Evolutionary conservation across 257 asterid genomes (phyloP), one percentile per base, ranked within the genome.

Genomic region (Ehretia macrophylla): DNA sequence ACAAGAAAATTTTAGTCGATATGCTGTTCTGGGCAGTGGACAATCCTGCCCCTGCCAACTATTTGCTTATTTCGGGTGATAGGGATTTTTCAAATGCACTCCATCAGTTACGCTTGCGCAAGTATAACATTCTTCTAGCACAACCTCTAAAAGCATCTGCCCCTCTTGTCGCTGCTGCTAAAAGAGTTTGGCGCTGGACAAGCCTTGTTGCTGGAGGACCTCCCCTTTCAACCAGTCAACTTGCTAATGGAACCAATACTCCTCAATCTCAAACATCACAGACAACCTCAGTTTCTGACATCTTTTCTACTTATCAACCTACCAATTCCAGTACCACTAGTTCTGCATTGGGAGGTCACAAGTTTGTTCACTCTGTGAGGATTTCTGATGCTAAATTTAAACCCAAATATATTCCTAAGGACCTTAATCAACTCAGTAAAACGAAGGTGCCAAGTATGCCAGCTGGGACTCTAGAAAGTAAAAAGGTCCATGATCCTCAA

Each of bases 1-100:
- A 83, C 55, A 77, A 80, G 70, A 80, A 65, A 58, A 73, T 80
- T 32, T 53, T 80, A 61, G 87, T 78, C 48, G 85, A 80, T 48
- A 80, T 83, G 85, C 71, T 80, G 55, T 69, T 80, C 61, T 83
- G 86, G 84, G 86, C 86, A 10, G 82, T 83, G 9, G 84, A 83
- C 72, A 79, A 83, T 75, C 87, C 87, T 37, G 83, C 90, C 19
- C 87, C 87, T 18, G 87, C 87, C 14, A 83, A 83, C 75, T 77
- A 73, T 74, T 51, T 83, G 58, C 71, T 83, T 17, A 77, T 83
- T 35, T 80, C 85, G 0, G 85, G 87, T 17, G 87, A 80, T 58
- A 19, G 85, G 21, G 87, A 75, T 68, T 83, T 83, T 40, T 80
- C 85, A 35, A 71, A 80, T 47, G 83, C 85, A 17, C 82, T 83